A percentile compares a stretch with the other conserved stretches of the same genome.
phyloP scores from a whole-genome alignment of 73 alveolate genomes.

The Urostyla sp. region DNA sequence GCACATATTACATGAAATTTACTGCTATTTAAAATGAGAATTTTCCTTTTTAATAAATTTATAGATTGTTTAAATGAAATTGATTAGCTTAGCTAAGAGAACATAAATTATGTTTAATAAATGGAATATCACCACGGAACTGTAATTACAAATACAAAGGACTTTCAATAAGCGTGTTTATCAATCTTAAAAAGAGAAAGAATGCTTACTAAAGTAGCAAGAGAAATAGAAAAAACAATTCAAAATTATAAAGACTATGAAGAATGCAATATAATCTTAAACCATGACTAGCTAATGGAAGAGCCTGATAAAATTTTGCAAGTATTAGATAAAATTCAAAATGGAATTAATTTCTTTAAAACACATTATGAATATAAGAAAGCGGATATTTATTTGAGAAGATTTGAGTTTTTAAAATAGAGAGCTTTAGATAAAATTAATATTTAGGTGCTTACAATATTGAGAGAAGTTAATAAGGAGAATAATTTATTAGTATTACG shows the following conservation, averaged over 20 bases:
- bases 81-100: too few species aligned
- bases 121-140: conserved; percentile 24
- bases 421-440: conserved; percentile 20
- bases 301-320: conserved; percentile 5
- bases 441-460: conserved; percentile 7
- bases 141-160: conserved; percentile 44
- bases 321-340: background rate
- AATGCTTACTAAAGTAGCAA: conserved; percentile 44
- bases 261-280: conserved; percentile 16
- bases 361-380: conserved; percentile 4
- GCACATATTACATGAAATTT: too few species aligned
- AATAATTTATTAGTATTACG: conserved; percentile 3
- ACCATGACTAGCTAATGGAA: conserved; percentile 17
- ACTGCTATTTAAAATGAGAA: too few species aligned
- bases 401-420: conserved; percentile 16
- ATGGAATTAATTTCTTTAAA: conserved; percentile 29
- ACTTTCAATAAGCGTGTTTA: conserved; percentile 29
- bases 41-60: too few species aligned
- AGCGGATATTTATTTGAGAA: conserved; percentile 31
- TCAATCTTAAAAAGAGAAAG: conserved; percentile 41
- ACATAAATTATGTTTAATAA: too few species aligned
- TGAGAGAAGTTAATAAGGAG: conserved; percentile 49
- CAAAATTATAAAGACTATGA: conserved; percentile 47
- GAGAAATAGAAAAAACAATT: conserved; percentile 37
- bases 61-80: too few species aligned